Percentiles rank a stretch among this genome's conserved stretches.
Conservation (phyloP, 2,329 filamentous ascomycete species). For the Claviceps digitariae region DNA sequence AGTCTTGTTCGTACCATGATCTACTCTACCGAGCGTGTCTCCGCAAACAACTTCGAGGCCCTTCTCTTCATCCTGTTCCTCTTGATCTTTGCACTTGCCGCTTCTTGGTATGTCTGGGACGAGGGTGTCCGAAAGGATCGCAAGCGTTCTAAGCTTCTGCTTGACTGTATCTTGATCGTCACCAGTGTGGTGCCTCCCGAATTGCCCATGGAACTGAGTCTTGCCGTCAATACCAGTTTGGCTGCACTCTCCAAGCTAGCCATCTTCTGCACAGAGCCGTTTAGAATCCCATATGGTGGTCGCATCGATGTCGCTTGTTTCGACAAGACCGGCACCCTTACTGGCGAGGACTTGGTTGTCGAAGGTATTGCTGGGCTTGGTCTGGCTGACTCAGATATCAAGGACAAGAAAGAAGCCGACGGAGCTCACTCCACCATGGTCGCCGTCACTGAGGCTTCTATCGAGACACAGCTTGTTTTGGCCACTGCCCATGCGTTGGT, state of each 20-base stretch:
- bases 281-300: slow-evolving; percentile 92
- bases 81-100: slow-evolving; percentile 87
- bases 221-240: slow-evolving; percentile 95
- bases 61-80: slow-evolving; percentile 97
- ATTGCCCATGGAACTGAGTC: slow-evolving; percentile 91
- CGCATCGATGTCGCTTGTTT: slow-evolving; percentile 95
- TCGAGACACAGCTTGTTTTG: slow-evolving; percentile 83
- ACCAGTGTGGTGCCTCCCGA: slow-evolving; percentile 98
- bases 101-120: slow-evolving; percentile 98
- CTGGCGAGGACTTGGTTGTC: slow-evolving; percentile 90
- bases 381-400: slow-evolving; percentile 52
- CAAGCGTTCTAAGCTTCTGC: slow-evolving; percentile 90
- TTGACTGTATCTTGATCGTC: slow-evolving; percentile 95
- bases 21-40: slow-evolving; percentile 95
- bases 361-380: slow-evolving; percentile 88
- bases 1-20: slow-evolving; percentile 99
- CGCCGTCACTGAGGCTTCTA: slow-evolving; percentile 52
- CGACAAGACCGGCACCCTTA: slow-evolving; percentile 95
- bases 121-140: slow-evolving; percentile 90
- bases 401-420: slow-evolving; percentile 55
- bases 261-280: slow-evolving; percentile 97
- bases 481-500: slow-evolving; percentile 92
- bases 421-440: slow-evolving; percentile 73
- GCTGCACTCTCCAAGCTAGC: slow-evolving; percentile 88
- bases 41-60: slow-evolving; percentile 94